Conservation (phyloP, 192 early-diverging fungal species). For the Coemansia javaensis region DNA sequence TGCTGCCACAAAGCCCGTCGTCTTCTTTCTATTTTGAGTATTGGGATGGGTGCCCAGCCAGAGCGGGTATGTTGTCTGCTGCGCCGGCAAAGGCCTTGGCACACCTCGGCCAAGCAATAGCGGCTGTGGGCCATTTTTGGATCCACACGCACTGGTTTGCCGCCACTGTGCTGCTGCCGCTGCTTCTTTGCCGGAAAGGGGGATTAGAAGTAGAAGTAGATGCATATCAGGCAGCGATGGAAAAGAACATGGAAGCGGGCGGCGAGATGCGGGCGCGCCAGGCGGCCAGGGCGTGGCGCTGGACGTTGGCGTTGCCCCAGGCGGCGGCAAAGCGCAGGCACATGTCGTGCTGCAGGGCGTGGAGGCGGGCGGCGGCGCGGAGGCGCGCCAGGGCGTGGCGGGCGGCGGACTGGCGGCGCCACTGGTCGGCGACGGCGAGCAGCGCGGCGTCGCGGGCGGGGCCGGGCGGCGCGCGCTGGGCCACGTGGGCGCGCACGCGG, state of each 20-base stretch:
- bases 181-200: background rate
- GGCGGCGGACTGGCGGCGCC: background rate
- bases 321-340: conserved; percentile 21
- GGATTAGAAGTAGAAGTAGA: conserved; percentile 1
- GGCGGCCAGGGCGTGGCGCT: conserved; percentile 9
- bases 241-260: conserved; percentile 34
- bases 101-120: too few species aligned
- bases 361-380: background rate
- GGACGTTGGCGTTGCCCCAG: conserved; percentile 30
- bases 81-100: too few species aligned
- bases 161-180: too few species aligned
- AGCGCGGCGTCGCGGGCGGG: conserved; percentile 1
- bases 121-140: too few species aligned
- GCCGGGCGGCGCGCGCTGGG: conserved; percentile 6
- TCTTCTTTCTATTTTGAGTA: too few species aligned
- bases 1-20: too few species aligned
- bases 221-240: background rate
- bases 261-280: conserved; percentile 31
- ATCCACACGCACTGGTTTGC: too few species aligned
- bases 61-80: too few species aligned
- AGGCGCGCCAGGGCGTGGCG: background rate
- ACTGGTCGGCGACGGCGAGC: conserved; percentile 5
- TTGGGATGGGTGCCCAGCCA: too few species aligned
- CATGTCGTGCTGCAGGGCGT: conserved; percentile 10
- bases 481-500: conserved; percentile 12